phyloP scores from a whole-genome alignment of 176 grass and related monocot genomes.

The Alopecurus myosuroides region DNA sequence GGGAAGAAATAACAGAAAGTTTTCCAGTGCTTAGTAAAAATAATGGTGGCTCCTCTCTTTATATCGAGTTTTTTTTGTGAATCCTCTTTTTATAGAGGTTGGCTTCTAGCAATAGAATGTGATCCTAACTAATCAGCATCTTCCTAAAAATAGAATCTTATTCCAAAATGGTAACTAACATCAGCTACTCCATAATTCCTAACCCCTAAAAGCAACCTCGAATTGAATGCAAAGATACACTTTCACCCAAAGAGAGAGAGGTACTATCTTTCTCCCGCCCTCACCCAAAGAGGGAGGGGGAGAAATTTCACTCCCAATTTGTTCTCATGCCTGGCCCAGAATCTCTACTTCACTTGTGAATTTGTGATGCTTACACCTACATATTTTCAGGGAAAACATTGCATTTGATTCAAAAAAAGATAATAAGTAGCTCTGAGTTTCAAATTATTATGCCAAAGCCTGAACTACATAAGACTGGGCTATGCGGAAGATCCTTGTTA shows the following conservation, averaged over 20 bases:
- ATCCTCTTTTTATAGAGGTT: background rate
- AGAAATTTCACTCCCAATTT: background rate
- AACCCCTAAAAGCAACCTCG: background rate
- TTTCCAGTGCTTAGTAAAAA: background rate
- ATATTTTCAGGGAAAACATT: background rate
- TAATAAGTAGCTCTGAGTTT: background rate
- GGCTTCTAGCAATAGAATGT: background rate
- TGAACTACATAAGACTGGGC: background rate
- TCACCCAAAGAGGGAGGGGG: background rate
- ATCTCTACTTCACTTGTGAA: background rate
- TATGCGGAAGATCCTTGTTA: background rate
- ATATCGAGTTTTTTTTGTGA: background rate
- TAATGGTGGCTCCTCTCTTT: background rate
- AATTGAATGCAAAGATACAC: background rate
- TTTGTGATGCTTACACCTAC: background rate
- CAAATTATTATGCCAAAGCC: background rate
- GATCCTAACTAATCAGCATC: background rate
- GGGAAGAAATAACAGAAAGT: background rate
- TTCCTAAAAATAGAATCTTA: background rate
- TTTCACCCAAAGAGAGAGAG: background rate
- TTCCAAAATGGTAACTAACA: background rate
- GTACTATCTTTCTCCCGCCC: background rate
- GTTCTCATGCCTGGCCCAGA: background rate
- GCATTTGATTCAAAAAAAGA: background rate
- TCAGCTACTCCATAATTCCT: background rate